Evolutionary conservation across 2,329 filamentous ascomycete species (phyloP), one percentile per base, ranked within the genome.

Genomic region (Phoma sp.): DNA sequence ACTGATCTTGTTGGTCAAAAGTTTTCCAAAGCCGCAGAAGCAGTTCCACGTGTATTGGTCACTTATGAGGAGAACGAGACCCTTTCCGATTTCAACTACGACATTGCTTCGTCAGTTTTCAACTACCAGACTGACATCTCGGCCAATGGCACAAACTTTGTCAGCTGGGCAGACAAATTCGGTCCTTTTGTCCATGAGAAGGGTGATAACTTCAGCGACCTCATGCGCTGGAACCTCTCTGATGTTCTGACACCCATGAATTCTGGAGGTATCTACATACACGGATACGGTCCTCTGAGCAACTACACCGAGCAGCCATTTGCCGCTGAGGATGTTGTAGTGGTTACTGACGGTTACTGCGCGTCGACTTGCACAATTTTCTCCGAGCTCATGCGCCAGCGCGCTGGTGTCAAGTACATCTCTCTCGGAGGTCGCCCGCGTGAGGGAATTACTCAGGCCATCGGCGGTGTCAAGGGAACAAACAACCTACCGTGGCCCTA

Each of bases 381-480:
- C 66, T 76, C 77, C 11, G 80, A 84, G 37, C 76, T 86, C 20
- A 80, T 87, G 77, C 78, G 79, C 6, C 71, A 76, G 53, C 76
- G 78, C 51, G 77, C 76, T 26, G 80, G 81, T 18, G 81, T 88
- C 2, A 82, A 81, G 58, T 83, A 82, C 29, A 78, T 88, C 38
- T 78, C 79, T 1, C 76, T 87, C 20, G 87, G 88, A 9, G 88
- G 88, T 1, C 81, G 84, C 1, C 82, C 87, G 0, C 72, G 75
- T 10, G 63, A 77, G 0, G 76, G 74, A 3, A 80, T 82, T 0
- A 89, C 87, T 0, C 74, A 76, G 57, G 74, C 74, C 29, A 76
- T 88, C 15, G 86, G 87, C n/a, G 87, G 87, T n/a, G 81, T 85
- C 40, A 86, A 87, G 63, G 87, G 87, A 26, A 74, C 76, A 0